Evolutionary conservation across 345 rosid species (phyloP), one percentile per base, ranked within the genome.

Genomic region (Carallia pectinifolia): DNA sequence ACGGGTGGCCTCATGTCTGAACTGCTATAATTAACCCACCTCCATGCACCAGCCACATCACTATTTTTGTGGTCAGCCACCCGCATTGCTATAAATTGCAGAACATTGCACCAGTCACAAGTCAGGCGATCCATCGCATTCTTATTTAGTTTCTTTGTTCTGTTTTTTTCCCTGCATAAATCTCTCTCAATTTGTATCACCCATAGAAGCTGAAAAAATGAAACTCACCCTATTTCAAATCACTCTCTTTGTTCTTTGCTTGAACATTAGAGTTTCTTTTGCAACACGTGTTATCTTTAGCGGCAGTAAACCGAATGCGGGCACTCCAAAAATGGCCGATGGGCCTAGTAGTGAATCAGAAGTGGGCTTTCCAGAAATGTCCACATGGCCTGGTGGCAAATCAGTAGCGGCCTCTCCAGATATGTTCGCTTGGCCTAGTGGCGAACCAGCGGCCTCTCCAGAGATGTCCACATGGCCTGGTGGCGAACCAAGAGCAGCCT

Each of bases 1-100:
- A 77, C 73, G 17, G 15, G 5, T 73, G 82, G 53, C 61, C 74
- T 52, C 19, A 8, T 40, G 48, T 81, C 79, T 30, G 40, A 23
- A 18, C 79, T 81, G 69, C 58, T 81, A 72, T 76, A 81, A 67
- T 73, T 60, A 44, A 16, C 47, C 79, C 75, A 75, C 77, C 62
- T 23, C 29, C 68, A 56, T 58, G 53, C 37, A 36, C 60, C 34
- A 34, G 4, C 50, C 17, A 15, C 50, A 44, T 10, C 50, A 13
- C 50, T 44, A 44, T 13, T 44, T 44, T 44, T 13, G 5, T 12
- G 50, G 17, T 44, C 50, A 15, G 16, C 50, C 50, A 10, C 50
- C 50, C 15, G 16, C 36, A 3, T 12, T 34, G 4, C 8, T 48
- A 61, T 29, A 48, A 31, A 29, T 3, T 48, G 18, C 38, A 56